Evolutionary conservation across 768 basidiomycete genomes (phyloP), one percentile per base, ranked within the genome.

Genomic region (Kockovaella imperatae): DNA sequence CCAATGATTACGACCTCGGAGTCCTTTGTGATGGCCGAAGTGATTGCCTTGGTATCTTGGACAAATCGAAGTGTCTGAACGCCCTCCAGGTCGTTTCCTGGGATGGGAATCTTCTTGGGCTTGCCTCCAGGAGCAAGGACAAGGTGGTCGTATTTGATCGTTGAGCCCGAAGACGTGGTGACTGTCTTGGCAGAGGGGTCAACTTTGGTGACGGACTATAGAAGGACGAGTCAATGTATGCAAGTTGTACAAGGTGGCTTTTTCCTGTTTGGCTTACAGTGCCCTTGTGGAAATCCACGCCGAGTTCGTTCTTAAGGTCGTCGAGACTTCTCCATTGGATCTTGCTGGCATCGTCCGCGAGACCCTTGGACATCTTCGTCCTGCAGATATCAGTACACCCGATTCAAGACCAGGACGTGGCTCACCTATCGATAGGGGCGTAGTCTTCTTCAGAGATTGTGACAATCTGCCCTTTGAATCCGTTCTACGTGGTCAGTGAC

Each of bases 311-410:
- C 68, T 82, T 83, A 49, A 88, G 76, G 63, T 84, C 84, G 20
- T 83, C 80, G 14, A 82, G 75, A 1, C 79, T 77, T 15, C 80
- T 78, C 76, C 78, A 86, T 68, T 84, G 80, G 28, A 91, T 71
- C 72, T 88, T 87, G n/a, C 79, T 72, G 1, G 82, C 71, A 59
- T 90, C 86, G 15, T 83, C 82, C 34, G 83, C 77, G 43, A 93
- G 79, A 2, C 81, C 81, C 70, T 95, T 93, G 72, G 86, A 87
- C 46, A 93, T 75, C 72, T 86, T 91, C 35, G 90, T 90, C 51
- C 87, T 86, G 50, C 29, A n/a, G 5, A 20, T n/a, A 30, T 15
- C 3, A 18, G 8, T 20, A 18, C 42, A 26, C 17, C 21, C 2
- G 35, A 36, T 11, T 14, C 6, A 0, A 23, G 21, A 43, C 25